Evolutionary conservation across 208 protist species (phyloP).

Genomic region (Phytomonas sp.): DNA sequence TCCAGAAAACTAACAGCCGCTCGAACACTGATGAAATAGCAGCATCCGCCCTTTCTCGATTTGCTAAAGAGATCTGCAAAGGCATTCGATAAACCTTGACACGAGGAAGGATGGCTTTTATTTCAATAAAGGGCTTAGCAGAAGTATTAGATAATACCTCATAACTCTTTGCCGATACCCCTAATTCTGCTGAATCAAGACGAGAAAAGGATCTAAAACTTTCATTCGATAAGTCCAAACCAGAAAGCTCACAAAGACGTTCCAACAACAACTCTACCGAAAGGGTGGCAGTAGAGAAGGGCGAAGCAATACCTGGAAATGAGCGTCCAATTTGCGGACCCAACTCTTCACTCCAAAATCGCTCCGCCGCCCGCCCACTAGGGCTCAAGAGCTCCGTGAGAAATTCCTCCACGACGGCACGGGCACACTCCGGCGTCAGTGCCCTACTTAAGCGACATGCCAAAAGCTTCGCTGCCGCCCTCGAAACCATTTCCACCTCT

Average conservation of each 20-base stretch:
- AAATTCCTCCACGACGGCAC: slow-evolving; percentile 23
- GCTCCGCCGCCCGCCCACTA: slow-evolving; percentile 23
- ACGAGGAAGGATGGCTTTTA: slow-evolving; percentile 12
- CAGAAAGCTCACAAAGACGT: slow-evolving; percentile 33
- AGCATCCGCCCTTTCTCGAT: not conserved
- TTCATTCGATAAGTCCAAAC: slow-evolving; percentile 35
- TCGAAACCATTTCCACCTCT: slow-evolving; percentile 70
- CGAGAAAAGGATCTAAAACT: slow-evolving; percentile 26
- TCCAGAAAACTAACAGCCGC: slow-evolving; percentile 77
- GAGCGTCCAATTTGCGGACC: slow-evolving; percentile 38
- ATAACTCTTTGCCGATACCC: not conserved
- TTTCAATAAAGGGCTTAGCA: slow-evolving; percentile 17
- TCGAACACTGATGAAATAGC: slow-evolving; percentile 21
- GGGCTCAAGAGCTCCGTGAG: slow-evolving; percentile 48
- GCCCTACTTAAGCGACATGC: slow-evolving; percentile 34
- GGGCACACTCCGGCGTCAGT: slow-evolving; percentile 14
- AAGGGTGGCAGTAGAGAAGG: slow-evolving; percentile 42
- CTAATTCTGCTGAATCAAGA: not conserved
- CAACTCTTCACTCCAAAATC: slow-evolving; percentile 63
- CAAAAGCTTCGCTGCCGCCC: slow-evolving; percentile 51
- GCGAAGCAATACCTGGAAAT: slow-evolving; percentile 36
- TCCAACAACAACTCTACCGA: slow-evolving; percentile 45
- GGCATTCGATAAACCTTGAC: slow-evolving; percentile 14
- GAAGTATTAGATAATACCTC: not conserved
- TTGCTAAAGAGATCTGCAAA: not conserved